These are phyloP conservation scores for Coemansia umbellata DNA, from an alignment of 192 early-diverging fungal genomes.

Conservation along the genomic window DNA sequence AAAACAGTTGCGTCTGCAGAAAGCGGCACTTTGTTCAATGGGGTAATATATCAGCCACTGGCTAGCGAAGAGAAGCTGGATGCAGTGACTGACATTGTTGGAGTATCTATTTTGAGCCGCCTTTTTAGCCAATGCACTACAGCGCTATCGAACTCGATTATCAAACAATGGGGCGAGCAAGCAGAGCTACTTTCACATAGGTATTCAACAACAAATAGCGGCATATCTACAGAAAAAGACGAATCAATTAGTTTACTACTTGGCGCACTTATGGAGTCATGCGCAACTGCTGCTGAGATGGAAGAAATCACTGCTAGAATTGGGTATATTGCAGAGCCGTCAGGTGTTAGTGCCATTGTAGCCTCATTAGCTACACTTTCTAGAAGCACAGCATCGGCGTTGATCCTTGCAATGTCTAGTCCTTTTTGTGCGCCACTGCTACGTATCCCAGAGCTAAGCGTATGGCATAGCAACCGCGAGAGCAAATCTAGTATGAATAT, in stretches of 20 bases:
- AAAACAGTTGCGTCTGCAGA: too few relatives aligned
- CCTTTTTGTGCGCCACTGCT: slow-evolving; percentile 21
- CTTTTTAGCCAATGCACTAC: slow-evolving; percentile 12
- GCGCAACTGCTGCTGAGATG: slow-evolving; percentile 18
- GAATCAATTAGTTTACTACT: slow-evolving; percentile 1
- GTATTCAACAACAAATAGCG: neutral
- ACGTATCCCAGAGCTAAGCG: slow-evolving; percentile 10
- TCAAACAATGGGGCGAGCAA: slow-evolving; percentile 8
- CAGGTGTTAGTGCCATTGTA: neutral
- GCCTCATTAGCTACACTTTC: neutral
- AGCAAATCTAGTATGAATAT: slow-evolving; percentile 42
- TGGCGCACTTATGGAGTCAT: slow-evolving; percentile 20
- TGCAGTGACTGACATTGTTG: slow-evolving; percentile 14
- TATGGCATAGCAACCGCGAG: slow-evolving; percentile 20
- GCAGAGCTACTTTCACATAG: neutral
- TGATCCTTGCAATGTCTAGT: slow-evolving; percentile 21
- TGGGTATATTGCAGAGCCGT: neutral
- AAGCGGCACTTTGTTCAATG: neutral
- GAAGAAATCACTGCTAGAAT: neutral
- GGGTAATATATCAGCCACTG: slow-evolving; percentile 22
- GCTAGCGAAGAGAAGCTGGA: slow-evolving; percentile 24
- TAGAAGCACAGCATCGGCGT: neutral
- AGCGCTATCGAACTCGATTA: slow-evolving; percentile 11
- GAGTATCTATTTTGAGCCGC: slow-evolving; percentile 10
- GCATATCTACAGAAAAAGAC: neutral